Conservation (phyloP, 495 filamentous ascomycete genomes). For the Astrothelium subdiscretum region DNA sequence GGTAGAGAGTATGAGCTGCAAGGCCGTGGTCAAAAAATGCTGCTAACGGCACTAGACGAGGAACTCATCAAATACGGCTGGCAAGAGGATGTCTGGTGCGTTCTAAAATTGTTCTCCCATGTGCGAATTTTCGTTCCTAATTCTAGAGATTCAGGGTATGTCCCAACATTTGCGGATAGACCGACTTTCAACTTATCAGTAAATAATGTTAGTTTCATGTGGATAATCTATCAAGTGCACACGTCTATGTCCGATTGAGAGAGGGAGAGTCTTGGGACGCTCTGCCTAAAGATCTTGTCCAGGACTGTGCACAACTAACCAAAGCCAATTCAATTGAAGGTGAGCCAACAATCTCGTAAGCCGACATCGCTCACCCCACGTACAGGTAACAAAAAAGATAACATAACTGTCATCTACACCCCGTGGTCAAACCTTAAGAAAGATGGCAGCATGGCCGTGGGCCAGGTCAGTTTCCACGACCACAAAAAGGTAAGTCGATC, state of each 20-base stretch:
- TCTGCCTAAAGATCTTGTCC: conserved; percentile 62
- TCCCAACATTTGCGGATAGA: not conserved
- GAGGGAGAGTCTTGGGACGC: conserved; percentile 74
- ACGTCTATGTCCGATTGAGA: conserved; percentile 84
- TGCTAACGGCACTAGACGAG: conserved; percentile 57
- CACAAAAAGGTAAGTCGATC: conserved; percentile 41
- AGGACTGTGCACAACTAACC: conserved; percentile 86
- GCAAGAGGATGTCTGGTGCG: conserved; percentile 91
- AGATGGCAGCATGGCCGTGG: conserved; percentile 88
- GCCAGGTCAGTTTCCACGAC: conserved; percentile 93
- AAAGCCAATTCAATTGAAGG: conserved; percentile 99
- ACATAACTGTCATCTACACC: conserved; percentile 90
- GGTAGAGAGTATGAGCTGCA: conserved; percentile 67
- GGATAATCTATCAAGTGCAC: conserved; percentile 92
- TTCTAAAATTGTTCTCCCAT: not conserved
- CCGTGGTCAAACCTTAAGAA: conserved; percentile 97
- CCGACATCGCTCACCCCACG: not conserved
- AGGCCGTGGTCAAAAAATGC: not conserved
- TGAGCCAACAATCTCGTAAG: conserved; percentile 19
- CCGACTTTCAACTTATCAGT: not conserved
- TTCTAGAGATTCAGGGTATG: conserved; percentile 7
- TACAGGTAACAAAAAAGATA: conserved; percentile 93
- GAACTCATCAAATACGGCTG: conserved; percentile 86
- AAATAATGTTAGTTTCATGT: conserved; percentile 68
- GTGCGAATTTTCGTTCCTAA: not conserved